Percentiles rank a stretch among this genome's conserved stretches.
phyloP scores from a whole-genome alignment of 2,329 filamentous ascomycete genomes.

The Fusarium udum region DNA sequence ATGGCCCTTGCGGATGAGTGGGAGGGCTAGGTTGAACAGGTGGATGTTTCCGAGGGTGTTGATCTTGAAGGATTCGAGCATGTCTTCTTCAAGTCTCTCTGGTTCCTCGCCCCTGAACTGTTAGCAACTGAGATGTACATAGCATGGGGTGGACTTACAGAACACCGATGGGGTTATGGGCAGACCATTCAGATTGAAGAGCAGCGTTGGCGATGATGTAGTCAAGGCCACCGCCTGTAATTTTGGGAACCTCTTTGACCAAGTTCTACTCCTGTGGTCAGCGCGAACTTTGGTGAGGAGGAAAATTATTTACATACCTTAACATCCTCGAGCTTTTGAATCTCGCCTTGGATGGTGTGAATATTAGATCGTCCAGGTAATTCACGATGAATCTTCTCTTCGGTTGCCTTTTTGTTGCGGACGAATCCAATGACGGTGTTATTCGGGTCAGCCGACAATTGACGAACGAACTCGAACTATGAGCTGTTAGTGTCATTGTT shows the following conservation, averaged over 20 bases:
- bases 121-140: accelerated
- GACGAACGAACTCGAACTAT: slow-evolving; percentile 50
- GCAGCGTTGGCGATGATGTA: slow-evolving; percentile 63
- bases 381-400: slow-evolving; percentile 48
- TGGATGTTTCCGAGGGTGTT: slow-evolving; percentile 65
- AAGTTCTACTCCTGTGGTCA: neutral
- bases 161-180: slow-evolving; percentile 14
- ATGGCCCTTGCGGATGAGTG: slow-evolving; percentile 60
- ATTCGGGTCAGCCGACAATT: slow-evolving; percentile 53
- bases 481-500: accelerated
- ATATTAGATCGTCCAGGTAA: slow-evolving; percentile 42
- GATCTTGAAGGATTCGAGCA: slow-evolving; percentile 47
- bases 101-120: slow-evolving; percentile 16
- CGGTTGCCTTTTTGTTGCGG: slow-evolving; percentile 53
- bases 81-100: slow-evolving; percentile 21
- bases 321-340: neutral
- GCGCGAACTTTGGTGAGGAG: accelerated
- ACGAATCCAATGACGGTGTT: slow-evolving; percentile 57
- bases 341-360: slow-evolving; percentile 26
- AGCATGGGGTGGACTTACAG: slow-evolving; percentile 2
- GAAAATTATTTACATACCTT: neutral
- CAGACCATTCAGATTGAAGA: slow-evolving; percentile 44
- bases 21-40: slow-evolving; percentile 62
- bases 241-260: slow-evolving; percentile 43
- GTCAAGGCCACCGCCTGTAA: slow-evolving; percentile 56